phyloP scores from a whole-genome alignment of 2,329 filamentous ascomycete species.

The Plectosphaerella plurivora region DNA sequence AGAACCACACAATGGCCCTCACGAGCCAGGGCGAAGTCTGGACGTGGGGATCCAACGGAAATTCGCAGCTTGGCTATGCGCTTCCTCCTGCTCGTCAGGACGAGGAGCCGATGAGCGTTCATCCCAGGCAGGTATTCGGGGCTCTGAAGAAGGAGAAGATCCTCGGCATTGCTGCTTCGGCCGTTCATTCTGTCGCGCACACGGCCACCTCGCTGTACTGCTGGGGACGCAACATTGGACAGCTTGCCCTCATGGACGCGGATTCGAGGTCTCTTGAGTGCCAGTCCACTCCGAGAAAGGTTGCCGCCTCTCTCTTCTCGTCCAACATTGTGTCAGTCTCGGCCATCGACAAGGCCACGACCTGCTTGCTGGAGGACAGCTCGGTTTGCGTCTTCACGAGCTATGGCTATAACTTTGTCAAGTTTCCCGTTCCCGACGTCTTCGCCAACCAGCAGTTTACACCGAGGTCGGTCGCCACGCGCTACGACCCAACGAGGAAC shows the following conservation, averaged over 20 bases:
- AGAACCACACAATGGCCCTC: slow-evolving; percentile 85
- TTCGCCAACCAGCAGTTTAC: slow-evolving; percentile 67
- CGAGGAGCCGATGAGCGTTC: slow-evolving; percentile 76
- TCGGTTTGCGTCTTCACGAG: slow-evolving; percentile 94
- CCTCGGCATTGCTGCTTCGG: slow-evolving; percentile 79
- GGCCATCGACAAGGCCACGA: slow-evolving; percentile 86
- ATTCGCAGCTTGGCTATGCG: slow-evolving; percentile 80
- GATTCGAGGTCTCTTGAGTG: slow-evolving; percentile 85
- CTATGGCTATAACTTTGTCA: slow-evolving; percentile 89
- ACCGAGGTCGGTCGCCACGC: slow-evolving; percentile 59
- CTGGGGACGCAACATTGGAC: slow-evolving; percentile 93
- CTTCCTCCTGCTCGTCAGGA: slow-evolving; percentile 63
- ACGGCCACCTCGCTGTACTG: slow-evolving; percentile 80
- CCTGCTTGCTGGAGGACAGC: slow-evolving; percentile 77
- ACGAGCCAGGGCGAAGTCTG: slow-evolving; percentile 85
- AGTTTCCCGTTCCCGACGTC: slow-evolving; percentile 69
- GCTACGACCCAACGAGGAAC: slow-evolving; percentile 59
- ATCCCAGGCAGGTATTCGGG: slow-evolving; percentile 86
- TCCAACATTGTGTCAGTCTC: slow-evolving; percentile 73
- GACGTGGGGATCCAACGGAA: slow-evolving; percentile 88
- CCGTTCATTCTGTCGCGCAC: slow-evolving; percentile 87
- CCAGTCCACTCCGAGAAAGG: slow-evolving; percentile 78
- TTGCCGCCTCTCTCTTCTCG: slow-evolving; percentile 78
- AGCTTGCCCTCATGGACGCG: slow-evolving; percentile 89
- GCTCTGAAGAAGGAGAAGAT: slow-evolving; percentile 82